Base-by-base conservation (phyloP, 306 rosid species). In the Trifolium dubium region DNA sequence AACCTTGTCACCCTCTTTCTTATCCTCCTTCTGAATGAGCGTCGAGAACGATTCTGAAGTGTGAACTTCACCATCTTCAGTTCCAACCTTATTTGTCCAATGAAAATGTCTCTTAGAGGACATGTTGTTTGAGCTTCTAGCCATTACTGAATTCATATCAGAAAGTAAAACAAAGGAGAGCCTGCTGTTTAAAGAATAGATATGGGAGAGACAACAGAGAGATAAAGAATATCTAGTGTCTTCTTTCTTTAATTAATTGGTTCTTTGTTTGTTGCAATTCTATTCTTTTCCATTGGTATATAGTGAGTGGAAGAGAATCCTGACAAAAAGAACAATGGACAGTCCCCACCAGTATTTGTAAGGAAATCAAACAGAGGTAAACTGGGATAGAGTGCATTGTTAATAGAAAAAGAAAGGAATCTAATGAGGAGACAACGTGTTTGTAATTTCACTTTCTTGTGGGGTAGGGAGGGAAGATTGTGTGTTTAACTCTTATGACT, bases 41-140 rank as follows among this genome's bases (percentile, higher is more conserved):
- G 77, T 81, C 5, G 88, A 63, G 73, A 82, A 73, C 32, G 92
- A 69, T 43, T 84, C 80, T 49, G 89, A 64, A 65, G 84, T 78
- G 67, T 73, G 83, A 55, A 37, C 74, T 30, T 80, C 84, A 12
- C 66, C 80, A n/a, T 89, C 96, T 84, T 88, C 90, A 35, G 79
- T 79, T 9, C 88, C 90, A 44, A 89, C 92, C 73, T 92, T 89
- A 69, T 85, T 88, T 11, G 93, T 88, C 92, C 93, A 89, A 83
- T 88, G 89, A 88, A 85, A 92, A 88, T 92, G 96, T 65, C 98
- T 84, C 83, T 85, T 88, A 62, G 98, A 92, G 64, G 93, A 86
- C 72, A 82, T 85, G 80, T 86, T 88, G 66, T 85, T 87, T 41
- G 84, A 66, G 85, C 61, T 81, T 71, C 73, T 83, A 70, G 88